Evolutionary conservation across 768 basidiomycete genomes (phyloP).

Genomic region (Brasilioporus rufonigricans): DNA sequence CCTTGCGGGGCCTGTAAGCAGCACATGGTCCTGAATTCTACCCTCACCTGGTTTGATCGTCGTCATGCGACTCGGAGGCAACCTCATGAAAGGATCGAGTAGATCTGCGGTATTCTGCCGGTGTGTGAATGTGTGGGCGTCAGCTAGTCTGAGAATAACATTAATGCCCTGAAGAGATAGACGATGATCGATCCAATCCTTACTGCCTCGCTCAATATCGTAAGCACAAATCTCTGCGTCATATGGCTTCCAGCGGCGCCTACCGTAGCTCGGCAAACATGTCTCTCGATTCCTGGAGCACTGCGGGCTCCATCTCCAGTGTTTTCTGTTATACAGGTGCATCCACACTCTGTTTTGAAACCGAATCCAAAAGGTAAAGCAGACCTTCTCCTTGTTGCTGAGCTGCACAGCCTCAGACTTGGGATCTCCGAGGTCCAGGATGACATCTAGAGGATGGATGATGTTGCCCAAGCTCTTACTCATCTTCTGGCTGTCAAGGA

Average conservation of each 20-base stretch:
- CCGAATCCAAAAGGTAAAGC: background rate
- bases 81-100: too few species aligned
- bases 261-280: conserved; percentile 74
- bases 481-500: conserved; percentile 99
- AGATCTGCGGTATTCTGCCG: too few species aligned
- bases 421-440: conserved; percentile 77
- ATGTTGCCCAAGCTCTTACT: conserved; percentile 97
- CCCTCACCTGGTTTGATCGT: too few species aligned
- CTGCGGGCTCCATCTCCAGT: conserved; percentile 75
- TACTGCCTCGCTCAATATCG: too few species aligned
- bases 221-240: background rate
- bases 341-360: background rate
- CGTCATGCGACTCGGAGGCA: too few species aligned
- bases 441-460: conserved; percentile 94
- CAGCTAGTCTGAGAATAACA: too few species aligned
- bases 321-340: conserved; percentile 25
- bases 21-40: too few species aligned
- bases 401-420: conserved; percentile 76
- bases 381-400: conserved; percentile 80
- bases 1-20: too few species aligned
- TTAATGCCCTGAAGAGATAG: too few species aligned
- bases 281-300: conserved; percentile 64
- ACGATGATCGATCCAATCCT: too few species aligned
- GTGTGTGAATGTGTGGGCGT: too few species aligned
- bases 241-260: background rate